Conservation (phyloP, 2,329 filamentous ascomycete genomes). For the Eutypella sp. region DNA sequence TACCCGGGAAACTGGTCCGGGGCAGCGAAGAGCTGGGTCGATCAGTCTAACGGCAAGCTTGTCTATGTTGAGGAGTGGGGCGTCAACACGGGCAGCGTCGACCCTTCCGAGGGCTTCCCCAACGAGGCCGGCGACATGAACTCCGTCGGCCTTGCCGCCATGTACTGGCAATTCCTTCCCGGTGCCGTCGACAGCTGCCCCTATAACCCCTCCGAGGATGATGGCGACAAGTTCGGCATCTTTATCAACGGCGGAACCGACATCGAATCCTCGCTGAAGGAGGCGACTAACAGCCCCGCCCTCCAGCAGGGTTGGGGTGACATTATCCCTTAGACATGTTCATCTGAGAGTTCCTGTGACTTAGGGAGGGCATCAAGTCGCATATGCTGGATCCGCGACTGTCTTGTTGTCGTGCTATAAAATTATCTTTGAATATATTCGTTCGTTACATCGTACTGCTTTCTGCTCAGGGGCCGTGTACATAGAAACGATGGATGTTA, state of each 20-base stretch:
- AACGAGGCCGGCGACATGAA: conserved; percentile 25
- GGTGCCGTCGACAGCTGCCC: conserved; percentile 9
- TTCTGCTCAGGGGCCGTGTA: no score
- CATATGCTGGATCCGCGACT: no score
- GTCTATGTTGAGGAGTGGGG: conserved; percentile 29
- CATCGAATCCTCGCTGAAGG: conserved; percentile 11
- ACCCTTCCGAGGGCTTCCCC: conserved; percentile 21
- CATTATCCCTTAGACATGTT: not conserved
- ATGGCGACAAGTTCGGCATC: conserved; percentile 19
- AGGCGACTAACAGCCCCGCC: conserved; percentile 10
- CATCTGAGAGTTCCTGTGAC: not conserved
- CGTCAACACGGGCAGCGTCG: conserved; percentile 42
- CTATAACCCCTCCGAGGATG: conserved; percentile 17
- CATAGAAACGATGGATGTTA: no score
- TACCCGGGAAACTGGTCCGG: conserved; percentile 20
- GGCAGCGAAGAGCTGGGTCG: conserved; percentile 18
- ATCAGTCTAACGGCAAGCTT: conserved; percentile 21
- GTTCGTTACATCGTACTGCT: no score
- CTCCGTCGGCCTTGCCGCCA: conserved; percentile 21
- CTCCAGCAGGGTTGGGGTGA: conserved; percentile 9
- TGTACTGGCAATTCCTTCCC: conserved; percentile 30
- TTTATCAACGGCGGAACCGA: conserved; percentile 12
- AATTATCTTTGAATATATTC: no score
- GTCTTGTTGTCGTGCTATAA: no score
- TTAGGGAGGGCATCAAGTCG: no score